Conservation (phyloP, 495 filamentous ascomycete genomes). For the Penicillium psychrofluorescens region DNA sequence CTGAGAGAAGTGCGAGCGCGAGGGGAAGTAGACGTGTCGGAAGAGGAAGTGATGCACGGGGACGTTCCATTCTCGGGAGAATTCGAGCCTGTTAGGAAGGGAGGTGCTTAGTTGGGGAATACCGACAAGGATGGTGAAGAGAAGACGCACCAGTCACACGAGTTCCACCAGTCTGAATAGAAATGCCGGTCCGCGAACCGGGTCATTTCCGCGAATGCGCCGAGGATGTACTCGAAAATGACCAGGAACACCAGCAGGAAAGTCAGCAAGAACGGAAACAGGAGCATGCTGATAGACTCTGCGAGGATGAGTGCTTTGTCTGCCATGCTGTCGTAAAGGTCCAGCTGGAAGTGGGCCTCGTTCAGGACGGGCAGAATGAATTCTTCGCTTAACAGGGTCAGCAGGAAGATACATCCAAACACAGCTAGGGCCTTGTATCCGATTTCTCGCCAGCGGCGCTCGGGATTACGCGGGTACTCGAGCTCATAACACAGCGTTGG, state of each 20-base stretch:
- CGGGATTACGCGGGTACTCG: slow-evolving; percentile 79
- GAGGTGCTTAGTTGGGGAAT: too few species aligned
- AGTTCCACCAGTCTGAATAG: slow-evolving; percentile 94
- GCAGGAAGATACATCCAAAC: slow-evolving; percentile 93
- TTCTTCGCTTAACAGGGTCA: slow-evolving; percentile 87
- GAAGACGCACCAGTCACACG: slow-evolving; percentile 43
- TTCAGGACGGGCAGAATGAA: slow-evolving; percentile 87
- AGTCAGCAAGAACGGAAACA: slow-evolving; percentile 97
- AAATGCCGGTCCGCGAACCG: slow-evolving; percentile 92
- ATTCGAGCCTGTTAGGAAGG: slow-evolving; percentile 64
- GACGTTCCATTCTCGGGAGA: slow-evolving; percentile 95
- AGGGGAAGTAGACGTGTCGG: slow-evolving; percentile 85
- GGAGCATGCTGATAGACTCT: slow-evolving; percentile 86
- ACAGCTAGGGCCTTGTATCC: slow-evolving; percentile 80
- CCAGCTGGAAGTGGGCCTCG: slow-evolving; percentile 64
- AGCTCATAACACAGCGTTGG: slow-evolving; percentile 97
- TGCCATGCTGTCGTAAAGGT: slow-evolving; percentile 43
- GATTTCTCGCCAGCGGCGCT: slow-evolving; percentile 73
- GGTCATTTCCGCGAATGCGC: slow-evolving; percentile 89
- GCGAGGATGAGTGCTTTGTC: slow-evolving; percentile 75
- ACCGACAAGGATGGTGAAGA: too few species aligned
- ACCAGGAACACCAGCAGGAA: slow-evolving; percentile 93
- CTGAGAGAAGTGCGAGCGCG: slow-evolving; percentile 64
- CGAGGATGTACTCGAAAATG: slow-evolving; percentile 94
- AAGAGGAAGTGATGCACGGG: slow-evolving; percentile 98